A percentile compares a stretch with the other conserved stretches of the same genome.
These are phyloP conservation scores for Ustilago crameri DNA, from an alignment of 1,284 basidiomycete genomes.

Conservation along the genomic window DNA sequence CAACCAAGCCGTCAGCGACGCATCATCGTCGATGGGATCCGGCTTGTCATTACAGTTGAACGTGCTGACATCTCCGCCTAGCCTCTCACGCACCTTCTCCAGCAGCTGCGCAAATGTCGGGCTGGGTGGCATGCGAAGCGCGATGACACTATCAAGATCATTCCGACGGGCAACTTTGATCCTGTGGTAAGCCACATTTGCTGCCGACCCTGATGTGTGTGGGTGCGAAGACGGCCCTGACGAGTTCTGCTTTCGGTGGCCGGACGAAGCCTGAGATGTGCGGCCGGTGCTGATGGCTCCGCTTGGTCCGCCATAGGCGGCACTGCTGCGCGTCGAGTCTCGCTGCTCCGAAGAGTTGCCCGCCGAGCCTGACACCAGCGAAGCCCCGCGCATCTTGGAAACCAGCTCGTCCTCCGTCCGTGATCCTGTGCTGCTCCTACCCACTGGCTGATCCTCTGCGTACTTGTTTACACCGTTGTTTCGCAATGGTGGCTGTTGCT, in stretches of 20 bases:
- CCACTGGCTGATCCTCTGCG: conserved; percentile 47
- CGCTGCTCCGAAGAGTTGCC: conserved; percentile 24
- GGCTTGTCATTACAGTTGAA: conserved; percentile 70
- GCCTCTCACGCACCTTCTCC: conserved; percentile 86
- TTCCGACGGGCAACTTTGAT: conserved; percentile 96
- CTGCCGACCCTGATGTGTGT: conserved; percentile 40
- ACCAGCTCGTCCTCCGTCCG: conserved; percentile 33
- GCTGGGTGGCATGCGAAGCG: conserved; percentile 94
- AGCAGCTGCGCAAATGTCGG: conserved; percentile 86
- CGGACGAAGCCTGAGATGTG: conserved; percentile 44
- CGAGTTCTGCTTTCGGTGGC: conserved; percentile 40
- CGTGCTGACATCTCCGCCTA: conserved; percentile 79
- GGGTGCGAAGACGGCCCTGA: conserved; percentile 31
- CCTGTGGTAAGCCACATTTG: conserved; percentile 73
- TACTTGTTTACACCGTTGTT: conserved; percentile 42
- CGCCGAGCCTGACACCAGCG: conserved; percentile 20
- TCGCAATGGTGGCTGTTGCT: conserved; percentile 9
- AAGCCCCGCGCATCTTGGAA: conserved; percentile 35
- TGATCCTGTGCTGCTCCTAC: conserved; percentile 28
- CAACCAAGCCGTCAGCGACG: conserved; percentile 81
- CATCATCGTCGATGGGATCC: conserved; percentile 77
- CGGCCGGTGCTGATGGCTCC: conserved; percentile 24
- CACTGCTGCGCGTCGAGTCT: conserved; percentile 34
- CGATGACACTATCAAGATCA: conserved; percentile 87
- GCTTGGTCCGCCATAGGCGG: conserved; percentile 15